phyloP scores from a whole-genome alignment of 352 stramenopile species.

The Globisporangium megalacanthum region DNA sequence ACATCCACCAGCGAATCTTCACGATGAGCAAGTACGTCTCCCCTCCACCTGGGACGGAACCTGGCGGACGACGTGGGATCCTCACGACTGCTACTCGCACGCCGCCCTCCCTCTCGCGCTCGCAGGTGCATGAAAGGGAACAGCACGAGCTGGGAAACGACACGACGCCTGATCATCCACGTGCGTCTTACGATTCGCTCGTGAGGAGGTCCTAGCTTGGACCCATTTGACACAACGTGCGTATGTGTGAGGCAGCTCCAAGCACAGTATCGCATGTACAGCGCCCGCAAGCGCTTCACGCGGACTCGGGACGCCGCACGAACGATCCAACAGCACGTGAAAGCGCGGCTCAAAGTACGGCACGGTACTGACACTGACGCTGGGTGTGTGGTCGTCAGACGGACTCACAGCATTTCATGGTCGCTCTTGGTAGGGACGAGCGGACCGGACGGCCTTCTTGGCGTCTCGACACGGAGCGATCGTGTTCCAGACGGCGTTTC shows the following conservation, averaged over 20 bases:
- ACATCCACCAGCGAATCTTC: conserved; percentile 73
- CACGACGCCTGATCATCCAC: conserved; percentile 55
- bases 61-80: too few species aligned
- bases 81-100: too few species aligned
- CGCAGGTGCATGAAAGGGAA: conserved; percentile 46
- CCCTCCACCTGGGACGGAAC: background rate
- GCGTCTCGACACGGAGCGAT: conserved; percentile 27
- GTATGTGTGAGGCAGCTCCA: conserved; percentile 34
- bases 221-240: background rate
- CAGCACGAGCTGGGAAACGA: conserved; percentile 60
- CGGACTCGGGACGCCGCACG: conserved; percentile 26
- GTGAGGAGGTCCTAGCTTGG: background rate
- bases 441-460: conserved; percentile 26
- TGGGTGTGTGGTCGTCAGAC: background rate
- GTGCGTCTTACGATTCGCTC: conserved; percentile 21
- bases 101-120: background rate
- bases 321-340: conserved; percentile 48
- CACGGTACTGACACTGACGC: background rate
- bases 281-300: conserved; percentile 42
- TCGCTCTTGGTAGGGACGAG: conserved; percentile 15
- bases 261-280: conserved; percentile 70
- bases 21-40: conserved; percentile 43
- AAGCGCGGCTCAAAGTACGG: conserved; percentile 47
- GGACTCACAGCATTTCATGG: background rate
- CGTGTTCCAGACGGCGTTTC: conserved; percentile 37